Evolutionary conservation across 106 monocot genomes (phyloP).

Genomic region (Amphibolis antarctica): DNA sequence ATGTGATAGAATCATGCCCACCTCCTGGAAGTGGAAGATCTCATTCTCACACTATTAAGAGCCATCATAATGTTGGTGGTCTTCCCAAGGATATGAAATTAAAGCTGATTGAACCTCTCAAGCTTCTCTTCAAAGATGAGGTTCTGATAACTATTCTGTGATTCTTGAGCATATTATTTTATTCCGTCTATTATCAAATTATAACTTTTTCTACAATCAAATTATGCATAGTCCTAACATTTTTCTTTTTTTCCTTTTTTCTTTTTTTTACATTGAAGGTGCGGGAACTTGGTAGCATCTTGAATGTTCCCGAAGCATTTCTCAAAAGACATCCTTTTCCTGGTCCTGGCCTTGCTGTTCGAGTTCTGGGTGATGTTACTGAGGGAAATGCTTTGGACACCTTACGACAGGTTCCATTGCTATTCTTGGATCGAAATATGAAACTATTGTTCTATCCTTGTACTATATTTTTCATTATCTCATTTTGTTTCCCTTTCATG

Average conservation of each 20-base stretch:
- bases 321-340: conserved; percentile 97
- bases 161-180: neutral
- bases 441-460: neutral
- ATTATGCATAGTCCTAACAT: neutral
- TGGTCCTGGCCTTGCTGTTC: conserved; percentile 95
- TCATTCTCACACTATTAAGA: conserved; percentile 96
- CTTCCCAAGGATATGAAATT: conserved; percentile 93
- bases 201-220: too few relatives aligned
- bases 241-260: neutral
- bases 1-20: conserved; percentile 96
- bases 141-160: conserved; percentile 12
- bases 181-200: neutral
- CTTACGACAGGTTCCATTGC: conserved; percentile 55
- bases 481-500: conserved; percentile 4
- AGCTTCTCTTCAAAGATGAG: conserved; percentile 98
- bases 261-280: conserved; percentile 36
- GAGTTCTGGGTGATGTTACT: conserved; percentile 89
- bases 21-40: conserved; percentile 91
- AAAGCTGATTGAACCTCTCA: conserved; percentile 93
- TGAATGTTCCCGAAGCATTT: conserved; percentile 81
- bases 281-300: conserved; percentile 62
- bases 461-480: neutral
- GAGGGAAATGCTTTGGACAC: conserved; percentile 87
- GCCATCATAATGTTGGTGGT: conserved; percentile 98
- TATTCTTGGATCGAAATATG: neutral